A percentile compares a stretch with the other conserved stretches of the same genome.
These are phyloP conservation scores for Chalciporus sp. DNA, from an alignment of 1,284 basidiomycete genomes.

Conservation along the genomic window DNA sequence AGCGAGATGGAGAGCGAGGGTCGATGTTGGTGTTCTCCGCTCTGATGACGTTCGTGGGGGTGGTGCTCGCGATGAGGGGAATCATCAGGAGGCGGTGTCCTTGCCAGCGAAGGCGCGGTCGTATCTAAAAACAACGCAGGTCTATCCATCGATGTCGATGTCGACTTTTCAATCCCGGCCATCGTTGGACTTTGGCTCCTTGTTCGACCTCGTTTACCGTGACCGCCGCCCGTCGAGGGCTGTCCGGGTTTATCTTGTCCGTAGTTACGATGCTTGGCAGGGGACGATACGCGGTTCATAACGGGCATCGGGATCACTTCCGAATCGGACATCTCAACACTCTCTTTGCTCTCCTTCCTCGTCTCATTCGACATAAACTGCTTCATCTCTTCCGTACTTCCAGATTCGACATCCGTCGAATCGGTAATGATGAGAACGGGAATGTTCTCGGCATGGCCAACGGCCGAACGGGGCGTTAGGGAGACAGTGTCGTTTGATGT, in stretches of 20 bases:
- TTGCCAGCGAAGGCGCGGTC: background rate
- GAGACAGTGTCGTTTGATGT: background rate
- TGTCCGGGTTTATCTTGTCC: slow-evolving; percentile 7
- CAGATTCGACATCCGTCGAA: slow-evolving; percentile 5
- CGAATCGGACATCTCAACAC: background rate
- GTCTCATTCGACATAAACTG: slow-evolving; percentile 7
- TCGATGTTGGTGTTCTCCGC: slow-evolving; percentile 4
- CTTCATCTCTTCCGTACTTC: slow-evolving; percentile 8
- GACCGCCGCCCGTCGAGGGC: background rate
- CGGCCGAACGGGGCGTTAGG: background rate
- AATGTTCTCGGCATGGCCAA: slow-evolving; percentile 10
- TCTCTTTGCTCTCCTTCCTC: background rate
- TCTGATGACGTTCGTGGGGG: background rate
- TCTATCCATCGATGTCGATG: slow-evolving; percentile 4
- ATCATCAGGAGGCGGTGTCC: background rate
- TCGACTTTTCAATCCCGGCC: background rate
- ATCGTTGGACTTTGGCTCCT: background rate
- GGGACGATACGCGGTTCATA: slow-evolving; percentile 22
- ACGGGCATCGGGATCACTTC: slow-evolving; percentile 21
- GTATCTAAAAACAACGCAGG: slow-evolving; percentile 4
- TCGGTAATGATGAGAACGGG: slow-evolving; percentile 24
- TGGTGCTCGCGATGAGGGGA: too few species aligned
- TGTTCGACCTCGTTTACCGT: background rate
- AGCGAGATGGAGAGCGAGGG: slow-evolving; percentile 20
- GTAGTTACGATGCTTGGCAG: slow-evolving; percentile 23